A percentile compares a stretch with the other conserved stretches of the same genome.
These are phyloP conservation scores for Juglanconis sp. DNA, from an alignment of 2,329 filamentous ascomycete species.

Conservation along the genomic window DNA sequence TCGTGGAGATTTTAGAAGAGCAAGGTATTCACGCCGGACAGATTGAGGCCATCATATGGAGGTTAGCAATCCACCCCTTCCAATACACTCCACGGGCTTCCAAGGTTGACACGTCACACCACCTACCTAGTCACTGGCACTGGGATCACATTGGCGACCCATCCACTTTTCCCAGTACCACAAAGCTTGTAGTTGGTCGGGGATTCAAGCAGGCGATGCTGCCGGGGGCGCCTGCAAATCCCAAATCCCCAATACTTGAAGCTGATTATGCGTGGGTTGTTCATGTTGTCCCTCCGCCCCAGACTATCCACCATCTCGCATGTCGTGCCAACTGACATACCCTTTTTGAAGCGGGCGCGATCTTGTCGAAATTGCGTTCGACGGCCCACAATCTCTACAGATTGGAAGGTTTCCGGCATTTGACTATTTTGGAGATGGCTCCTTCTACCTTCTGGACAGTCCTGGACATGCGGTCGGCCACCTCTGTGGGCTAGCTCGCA, in stretches of 20 bases:
- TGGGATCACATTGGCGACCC: slow-evolving; percentile 47
- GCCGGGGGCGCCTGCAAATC: slow-evolving; percentile 38
- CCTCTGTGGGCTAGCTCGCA: slow-evolving; percentile 29
- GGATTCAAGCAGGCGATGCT: slow-evolving; percentile 38
- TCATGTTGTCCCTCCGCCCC: not conserved
- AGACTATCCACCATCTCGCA: no score
- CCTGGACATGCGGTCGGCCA: slow-evolving; percentile 31
- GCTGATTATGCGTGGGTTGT: slow-evolving; percentile 24
- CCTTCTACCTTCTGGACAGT: slow-evolving; percentile 30
- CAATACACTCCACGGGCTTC: not conserved
- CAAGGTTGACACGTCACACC: not conserved
- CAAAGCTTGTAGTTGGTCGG: slow-evolving; percentile 42
- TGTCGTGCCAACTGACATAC: no score
- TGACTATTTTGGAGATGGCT: slow-evolving; percentile 31
- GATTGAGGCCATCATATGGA: slow-evolving; percentile 7
- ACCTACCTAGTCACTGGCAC: slow-evolving; percentile 34
- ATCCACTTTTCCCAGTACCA: slow-evolving; percentile 35
- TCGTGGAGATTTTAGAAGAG: slow-evolving; percentile 22
- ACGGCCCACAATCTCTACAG: slow-evolving; percentile 20
- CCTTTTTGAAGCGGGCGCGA: not conserved
- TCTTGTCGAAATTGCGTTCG: slow-evolving; percentile 1
- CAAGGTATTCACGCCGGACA: not conserved
- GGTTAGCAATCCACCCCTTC: not conserved
- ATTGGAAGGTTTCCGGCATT: slow-evolving; percentile 28
- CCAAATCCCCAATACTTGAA: slow-evolving; percentile 24